A percentile compares a stretch with the other conserved stretches of the same genome.
phyloP scores from a whole-genome alignment of 2,329 filamentous ascomycete genomes.

The Plectosphaerella cucumerina region DNA sequence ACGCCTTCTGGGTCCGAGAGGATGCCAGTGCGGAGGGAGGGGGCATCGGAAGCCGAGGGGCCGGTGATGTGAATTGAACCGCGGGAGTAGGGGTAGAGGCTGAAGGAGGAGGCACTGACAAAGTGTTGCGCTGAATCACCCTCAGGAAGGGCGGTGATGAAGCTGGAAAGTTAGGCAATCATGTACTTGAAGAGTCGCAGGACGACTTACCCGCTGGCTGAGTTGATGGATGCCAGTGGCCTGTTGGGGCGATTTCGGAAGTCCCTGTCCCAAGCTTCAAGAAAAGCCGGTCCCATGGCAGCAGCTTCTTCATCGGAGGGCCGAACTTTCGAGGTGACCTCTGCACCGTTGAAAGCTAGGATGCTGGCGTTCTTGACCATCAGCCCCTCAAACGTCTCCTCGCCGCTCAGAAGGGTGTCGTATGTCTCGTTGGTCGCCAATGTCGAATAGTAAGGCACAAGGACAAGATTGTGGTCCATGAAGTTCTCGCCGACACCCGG shows the following conservation, averaged over 20 bases:
- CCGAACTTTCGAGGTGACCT: slow-evolving; percentile 52
- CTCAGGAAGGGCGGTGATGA: slow-evolving; percentile 35
- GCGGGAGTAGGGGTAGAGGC: slow-evolving; percentile 56
- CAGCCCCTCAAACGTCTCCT: slow-evolving; percentile 38
- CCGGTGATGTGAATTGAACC: slow-evolving; percentile 57
- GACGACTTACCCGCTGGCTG: slow-evolving; percentile 27
- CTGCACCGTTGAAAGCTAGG: slow-evolving; percentile 55
- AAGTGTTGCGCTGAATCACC: slow-evolving; percentile 43
- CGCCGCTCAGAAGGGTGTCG: slow-evolving; percentile 47
- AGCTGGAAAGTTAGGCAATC: slow-evolving; percentile 17
- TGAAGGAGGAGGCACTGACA: slow-evolving; percentile 43
- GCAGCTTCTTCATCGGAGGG: slow-evolving; percentile 48
- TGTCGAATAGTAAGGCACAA: slow-evolving; percentile 42
- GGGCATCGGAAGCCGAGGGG: slow-evolving; percentile 31
- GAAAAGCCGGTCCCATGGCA: slow-evolving; percentile 47
- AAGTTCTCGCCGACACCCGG: slow-evolving; percentile 46
- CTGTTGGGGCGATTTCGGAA: slow-evolving; percentile 38
- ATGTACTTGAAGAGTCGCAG: background rate
- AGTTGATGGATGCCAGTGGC: slow-evolving; percentile 42
- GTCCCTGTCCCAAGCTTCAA: slow-evolving; percentile 50
- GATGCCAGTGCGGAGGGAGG: slow-evolving; percentile 56
- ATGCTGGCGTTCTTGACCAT: slow-evolving; percentile 42
- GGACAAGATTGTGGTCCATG: slow-evolving; percentile 39
- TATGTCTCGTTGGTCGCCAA: slow-evolving; percentile 30
- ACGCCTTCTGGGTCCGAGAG: slow-evolving; percentile 44